Evolutionary conservation across 192 early-diverging fungal species (phyloP).

Genomic region (Powellomyces hirtus): DNA sequence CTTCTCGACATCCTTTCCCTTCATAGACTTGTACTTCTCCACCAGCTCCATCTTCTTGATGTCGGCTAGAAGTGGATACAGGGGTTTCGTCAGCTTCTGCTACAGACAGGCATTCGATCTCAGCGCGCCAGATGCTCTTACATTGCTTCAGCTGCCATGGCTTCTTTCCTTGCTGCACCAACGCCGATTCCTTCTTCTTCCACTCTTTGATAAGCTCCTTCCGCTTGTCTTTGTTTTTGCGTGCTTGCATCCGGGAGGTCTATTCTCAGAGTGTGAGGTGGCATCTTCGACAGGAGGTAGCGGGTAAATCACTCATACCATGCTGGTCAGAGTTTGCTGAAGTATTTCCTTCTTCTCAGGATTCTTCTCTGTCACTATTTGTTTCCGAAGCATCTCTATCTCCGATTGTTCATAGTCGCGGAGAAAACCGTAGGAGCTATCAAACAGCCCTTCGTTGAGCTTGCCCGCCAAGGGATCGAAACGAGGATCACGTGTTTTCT

Average conservation of each 20-base stretch:
- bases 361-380: conserved; percentile 69
- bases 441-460: conserved; percentile 88
- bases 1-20: conserved; percentile 74
- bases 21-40: conserved; percentile 76
- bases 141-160: conserved; percentile 92
- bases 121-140: no score
- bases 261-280: not conserved
- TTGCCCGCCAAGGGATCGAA: conserved; percentile 89
- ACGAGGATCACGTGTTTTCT: conserved; percentile 87
- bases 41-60: conserved; percentile 81
- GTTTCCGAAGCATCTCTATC: conserved; percentile 61
- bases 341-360: conserved; percentile 57
- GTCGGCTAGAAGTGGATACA: conserved; percentile 64
- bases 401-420: conserved; percentile 76
- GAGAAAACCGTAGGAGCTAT: conserved; percentile 89
- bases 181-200: conserved; percentile 77
- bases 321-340: conserved; percentile 55
- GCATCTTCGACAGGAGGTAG: not conserved
- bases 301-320: conserved; percentile 48
- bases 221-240: conserved; percentile 44
- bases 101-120: no score
- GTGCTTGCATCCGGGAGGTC: conserved; percentile 30
- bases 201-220: conserved; percentile 69
- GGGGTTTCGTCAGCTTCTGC: no score
- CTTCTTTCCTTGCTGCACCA: conserved; percentile 84